Base-by-base conservation (phyloP, 306 rosid genomes). In the Begonia peltatifolia region DNA sequence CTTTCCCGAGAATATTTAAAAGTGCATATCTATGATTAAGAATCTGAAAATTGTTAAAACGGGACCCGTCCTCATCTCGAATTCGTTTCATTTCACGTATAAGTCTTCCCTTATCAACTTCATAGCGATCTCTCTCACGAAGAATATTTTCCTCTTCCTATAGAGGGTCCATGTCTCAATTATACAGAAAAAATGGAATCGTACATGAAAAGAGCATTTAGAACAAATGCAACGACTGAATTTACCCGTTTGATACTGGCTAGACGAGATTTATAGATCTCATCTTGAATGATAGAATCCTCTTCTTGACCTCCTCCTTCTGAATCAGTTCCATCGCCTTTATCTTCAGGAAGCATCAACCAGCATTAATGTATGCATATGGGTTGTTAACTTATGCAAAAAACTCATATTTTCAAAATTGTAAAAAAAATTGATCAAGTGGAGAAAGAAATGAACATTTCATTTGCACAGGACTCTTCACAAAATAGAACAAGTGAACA, bases 41-140 rank as follows among this genome's bases (percentile, higher is more conserved):
- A 76, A 92, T 87, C 80, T 92, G 99, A 79, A 86, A 92, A 68
- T 87, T 87, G 86, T 83, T 92, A 67, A 92, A 92, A 55, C 96
- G 99, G 42, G 99, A 92, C 68, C 99, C 99, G 67, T 92, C 99
- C 76, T 92, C 99, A 74, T 92, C 99, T 41, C 99, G 72, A 69
- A 92, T 87, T 59, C 99, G 96, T 66, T 92, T 92, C 99, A 92
- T 92, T 78, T 92, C 99, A 49, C 99, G 96, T 62, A 92, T 87
- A 66, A 92, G 83, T 64, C 93, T 81, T 54, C 93, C 96, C 69
- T 92, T 92, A 65, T 92, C 99, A 61, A 86, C 61, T 71, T 92
- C 99, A 58, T 79, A 83, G 1, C 96, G 88, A 58, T 92, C 99
- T 74, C 94, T 92, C 79, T 87, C 99, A 44, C 96, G 89, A 62